Base-by-base conservation (phyloP, 495 filamentous ascomycete genomes). In the Aspergillus sparsus region DNA sequence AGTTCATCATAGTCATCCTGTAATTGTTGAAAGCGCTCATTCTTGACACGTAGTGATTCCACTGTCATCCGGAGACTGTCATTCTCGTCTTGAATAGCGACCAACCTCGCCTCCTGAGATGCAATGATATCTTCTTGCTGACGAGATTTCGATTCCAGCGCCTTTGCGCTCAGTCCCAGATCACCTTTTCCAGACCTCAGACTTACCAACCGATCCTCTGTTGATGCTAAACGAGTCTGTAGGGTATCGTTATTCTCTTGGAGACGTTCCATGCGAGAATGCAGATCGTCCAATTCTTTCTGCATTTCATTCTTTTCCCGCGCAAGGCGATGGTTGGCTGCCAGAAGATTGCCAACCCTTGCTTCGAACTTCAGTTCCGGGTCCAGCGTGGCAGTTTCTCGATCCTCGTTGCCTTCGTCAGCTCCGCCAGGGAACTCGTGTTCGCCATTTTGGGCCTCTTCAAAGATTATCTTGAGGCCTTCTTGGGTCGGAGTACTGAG, bases 1-100 rank as follows among this genome's bases (percentile, higher is more conserved):
- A 93, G 80, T 58, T 90, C 83, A 58, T 87, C 84, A 42, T 90
- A 82, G 64, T 91, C 84, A 65, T 86, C 83, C 42, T 85, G 81
- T 13, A 88, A 74, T 53, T 82, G 82, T 52, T 86, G 82, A 35
- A 83, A 72, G 3, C 77, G 76, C 53, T 78, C 73, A 12, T 75
- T 77, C 61, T 80, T 58, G n/a, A 53, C 56, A n/a, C 56, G 56
- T 6, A 58, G 16, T 0, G 56, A 58, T 18, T 58, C 56, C 11
- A 58, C 36, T 2, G 47, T 58, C 56, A 52, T 58, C 11, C 56
- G 56, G 36, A 58, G 49, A 34, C 47, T 44, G 21, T 58, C 56
- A n/a, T 52, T 58, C 35, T 58, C 76, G 59, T 80, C 77, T 52
- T 80, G 73, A 13, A 69, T 65, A 7, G 69, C 76, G 47, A 80